Evolutionary conservation across 805 yeast genomes (phyloP), one percentile per base, ranked within the genome.

Genomic region (Myxozyma vanderwaltii): DNA sequence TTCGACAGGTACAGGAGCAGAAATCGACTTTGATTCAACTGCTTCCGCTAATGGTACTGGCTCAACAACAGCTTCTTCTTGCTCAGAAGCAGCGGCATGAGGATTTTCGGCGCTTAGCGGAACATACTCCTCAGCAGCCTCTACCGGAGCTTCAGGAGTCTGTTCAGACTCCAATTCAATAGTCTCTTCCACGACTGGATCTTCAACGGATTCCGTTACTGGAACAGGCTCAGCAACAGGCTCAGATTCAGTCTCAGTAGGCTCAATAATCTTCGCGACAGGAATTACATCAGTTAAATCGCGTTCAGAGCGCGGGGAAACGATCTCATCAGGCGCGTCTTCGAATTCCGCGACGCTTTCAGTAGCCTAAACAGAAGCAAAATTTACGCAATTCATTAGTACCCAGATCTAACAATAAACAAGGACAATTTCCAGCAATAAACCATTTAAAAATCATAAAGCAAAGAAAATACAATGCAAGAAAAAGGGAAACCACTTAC

Each of bases 321-420:
- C 44, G 2, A 46, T 21, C 1, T 23, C 56, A 21, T 55, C 53
- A 13, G 29, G 23, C 12, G 60, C 63, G 26, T 60, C 61, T 39
- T 60, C 58, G 35, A 52, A 57, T 17, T 60, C 63, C 29, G 45
- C 55, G 35, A 19, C 44, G 7, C 33, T 29, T 29, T 56, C 63
- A 19, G 60, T 21, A 29, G 26, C 31, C 59, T 59, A 21, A 13
- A 45, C 27, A 10, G 12, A 8, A 40, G 45, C 33, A 29, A 40
- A 40, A 17, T 17, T 17, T 6, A 17, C 26, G 21, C 33, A 47
- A 23, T 21, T 1, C 26, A 24, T n/a, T 38, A 6, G 27, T n/a
- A n/a, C n/a, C n/a, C n/a, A n/a, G n/a, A n/a, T n/a, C n/a, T n/a
- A n/a, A n/a, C n/a, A n/a, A n/a, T n/a, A n/a, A n/a, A n/a, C n/a